Evolutionary conservation across 345 rosid genomes (phyloP).

Genomic region (Salix purpurea): DNA sequence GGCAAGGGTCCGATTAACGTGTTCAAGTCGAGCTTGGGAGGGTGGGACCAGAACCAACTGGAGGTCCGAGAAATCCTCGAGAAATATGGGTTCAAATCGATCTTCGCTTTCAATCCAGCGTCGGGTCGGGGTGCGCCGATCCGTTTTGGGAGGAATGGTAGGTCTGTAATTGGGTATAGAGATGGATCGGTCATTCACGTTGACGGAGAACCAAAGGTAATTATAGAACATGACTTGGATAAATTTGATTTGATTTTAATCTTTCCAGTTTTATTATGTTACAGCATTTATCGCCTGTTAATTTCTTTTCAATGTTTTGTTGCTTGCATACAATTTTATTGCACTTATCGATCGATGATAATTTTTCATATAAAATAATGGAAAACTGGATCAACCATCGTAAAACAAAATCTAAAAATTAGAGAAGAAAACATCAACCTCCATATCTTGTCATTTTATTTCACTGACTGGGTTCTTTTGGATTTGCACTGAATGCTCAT

Average conservation of each 20-base stretch:
- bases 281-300: neutral
- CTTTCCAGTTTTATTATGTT: neutral
- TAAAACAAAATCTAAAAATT: neutral
- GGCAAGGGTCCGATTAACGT: conserved; percentile 88
- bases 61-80: conserved; percentile 74
- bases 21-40: conserved; percentile 65
- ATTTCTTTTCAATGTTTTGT: neutral
- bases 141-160: conserved; percentile 73
- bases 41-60: conserved; percentile 87
- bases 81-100: conserved; percentile 64
- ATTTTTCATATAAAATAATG: neutral
- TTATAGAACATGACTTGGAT: neutral
- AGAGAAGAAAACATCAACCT: too few species aligned
- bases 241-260: neutral
- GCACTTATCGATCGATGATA: neutral
- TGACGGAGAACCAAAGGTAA: conserved; percentile 89
- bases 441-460: too few species aligned
- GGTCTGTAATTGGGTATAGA: conserved; percentile 61
- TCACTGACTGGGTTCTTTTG: neutral
- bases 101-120: conserved; percentile 65
- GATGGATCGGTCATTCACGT: conserved; percentile 68
- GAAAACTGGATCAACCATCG: neutral
- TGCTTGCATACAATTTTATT: neutral
- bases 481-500: neutral
- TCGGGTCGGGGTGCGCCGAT: conserved; percentile 77